Evolutionary conservation across 1,139 yeast genomes (phyloP), one percentile per base, ranked within the genome.

Genomic region (Sugiyamaella japonica): DNA sequence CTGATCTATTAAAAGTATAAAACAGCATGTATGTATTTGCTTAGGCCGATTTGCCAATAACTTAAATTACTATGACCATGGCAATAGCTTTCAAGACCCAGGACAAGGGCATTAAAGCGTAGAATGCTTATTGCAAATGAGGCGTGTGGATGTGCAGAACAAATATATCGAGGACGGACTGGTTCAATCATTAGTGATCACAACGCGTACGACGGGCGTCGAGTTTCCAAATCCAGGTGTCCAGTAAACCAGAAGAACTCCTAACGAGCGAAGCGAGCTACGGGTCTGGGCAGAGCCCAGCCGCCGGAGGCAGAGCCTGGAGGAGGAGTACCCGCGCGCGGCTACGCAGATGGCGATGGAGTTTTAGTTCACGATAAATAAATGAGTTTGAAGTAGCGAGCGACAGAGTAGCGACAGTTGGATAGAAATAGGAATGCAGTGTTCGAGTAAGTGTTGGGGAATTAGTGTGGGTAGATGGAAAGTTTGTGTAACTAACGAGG

Each of bases 361-460:
- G 5, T 20, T 20, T 20, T 20, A 20, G 25, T 20, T 20, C 25
- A 20, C 6, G 25, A 20, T 20, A 20, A 20, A 20, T 20, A 20
- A 20, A 20, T 20, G 25, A 20, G 25, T 20, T 20, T 6, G 3
- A 20, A 29, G 34, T 29, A 28, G 34, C 3, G 9, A 29, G 34
- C 3, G 34, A 9, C n/a, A 29, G 34, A 12, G 7, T 9, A 12
- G 7, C 3, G 10, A 29, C 13, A n/a, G 16, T 34, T 13, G 53
- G 65, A 34, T 34, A 13, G 16, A 34, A 13, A 7, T n/a, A 12
- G 38, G 12, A n/a, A 34, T 66, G 69, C 62, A 57, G 53, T 69
- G 72, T 56, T 63, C 70, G 40, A 67, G 72, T 68, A 60, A 56
- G 71, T 64, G 36, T n/a, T n/a, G n/a, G n/a, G n/a, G n/a, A n/a